These are phyloP conservation scores for Saccharomycopsis crataegensis DNA, from an alignment of 1,139 yeast species.

Conservation along the genomic window DNA sequence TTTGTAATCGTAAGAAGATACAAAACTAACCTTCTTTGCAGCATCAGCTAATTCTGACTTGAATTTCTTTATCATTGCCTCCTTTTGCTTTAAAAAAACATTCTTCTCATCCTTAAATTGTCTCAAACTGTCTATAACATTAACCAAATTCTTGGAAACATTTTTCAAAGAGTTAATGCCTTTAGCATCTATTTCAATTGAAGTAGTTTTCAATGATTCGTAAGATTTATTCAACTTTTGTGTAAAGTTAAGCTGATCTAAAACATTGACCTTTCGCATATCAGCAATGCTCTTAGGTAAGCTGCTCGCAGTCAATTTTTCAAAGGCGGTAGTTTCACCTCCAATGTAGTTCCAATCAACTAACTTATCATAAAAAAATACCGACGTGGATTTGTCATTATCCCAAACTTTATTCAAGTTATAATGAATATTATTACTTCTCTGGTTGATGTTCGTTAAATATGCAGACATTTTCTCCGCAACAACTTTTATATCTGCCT, in stretches of 20 bases:
- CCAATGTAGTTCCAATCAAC: slow-evolving; percentile 9
- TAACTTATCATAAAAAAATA: slow-evolving; percentile 10
- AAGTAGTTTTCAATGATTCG: neutral
- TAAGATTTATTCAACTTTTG: neutral
- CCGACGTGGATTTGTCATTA: neutral
- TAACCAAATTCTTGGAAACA: slow-evolving; percentile 13
- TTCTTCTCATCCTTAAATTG: slow-evolving; percentile 15
- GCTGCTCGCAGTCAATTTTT: neutral
- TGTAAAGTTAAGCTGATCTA: neutral
- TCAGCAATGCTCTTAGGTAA: neutral
- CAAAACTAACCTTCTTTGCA: slow-evolving; percentile 23
- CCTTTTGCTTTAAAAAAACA: slow-evolving; percentile 5
- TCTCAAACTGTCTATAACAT: slow-evolving; percentile 18
- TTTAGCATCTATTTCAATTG: neutral
- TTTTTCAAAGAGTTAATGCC: neutral
- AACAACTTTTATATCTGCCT: neutral
- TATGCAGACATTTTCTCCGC: slow-evolving; percentile 3
- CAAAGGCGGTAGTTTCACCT: neutral
- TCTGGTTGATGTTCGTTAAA: neutral
- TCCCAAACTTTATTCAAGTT: slow-evolving; percentile 12
- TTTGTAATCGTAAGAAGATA: slow-evolving; percentile 8
- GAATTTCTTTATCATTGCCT: slow-evolving; percentile 11
- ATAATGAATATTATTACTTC: slow-evolving; percentile 1
- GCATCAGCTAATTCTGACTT: slow-evolving; percentile 24
- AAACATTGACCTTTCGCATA: neutral